phyloP scores from a whole-genome alignment of 164 flowering plant species.

The Pachysandra terminalis region DNA sequence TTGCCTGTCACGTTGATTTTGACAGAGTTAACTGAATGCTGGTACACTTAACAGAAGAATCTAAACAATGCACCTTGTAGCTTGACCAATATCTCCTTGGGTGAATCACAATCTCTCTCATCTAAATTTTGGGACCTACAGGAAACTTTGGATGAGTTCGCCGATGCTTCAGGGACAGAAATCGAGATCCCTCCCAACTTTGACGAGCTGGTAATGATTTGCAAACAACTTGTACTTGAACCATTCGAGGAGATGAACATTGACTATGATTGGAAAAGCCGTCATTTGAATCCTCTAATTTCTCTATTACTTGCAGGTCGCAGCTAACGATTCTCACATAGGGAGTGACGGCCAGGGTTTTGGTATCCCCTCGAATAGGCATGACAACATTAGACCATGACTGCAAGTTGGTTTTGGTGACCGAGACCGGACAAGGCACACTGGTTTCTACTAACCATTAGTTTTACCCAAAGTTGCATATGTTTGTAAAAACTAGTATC shows the following conservation, averaged over 20 bases:
- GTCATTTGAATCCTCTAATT: too few relatives aligned
- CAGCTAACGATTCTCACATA: background rate
- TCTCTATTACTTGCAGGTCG: slow-evolving; percentile 3
- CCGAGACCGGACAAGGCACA: background rate
- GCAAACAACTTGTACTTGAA: background rate
- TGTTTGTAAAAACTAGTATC: slow-evolving; percentile 7
- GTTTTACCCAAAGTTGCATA: background rate
- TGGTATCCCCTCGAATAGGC: slow-evolving; percentile 4
- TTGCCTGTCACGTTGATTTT: background rate
- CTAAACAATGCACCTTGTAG: slow-evolving; percentile 1
- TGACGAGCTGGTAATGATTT: slow-evolving; percentile 24
- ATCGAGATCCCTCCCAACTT: slow-evolving; percentile 33
- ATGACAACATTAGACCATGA: background rate
- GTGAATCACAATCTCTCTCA: slow-evolving; percentile 10
- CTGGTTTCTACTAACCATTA: slow-evolving; percentile 13
- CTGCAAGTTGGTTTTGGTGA: too few relatives aligned
- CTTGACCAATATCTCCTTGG: slow-evolving; percentile 1
- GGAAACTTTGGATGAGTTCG: slow-evolving; percentile 37
- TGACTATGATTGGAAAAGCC: too few relatives aligned
- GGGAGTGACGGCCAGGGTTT: slow-evolving; percentile 8
- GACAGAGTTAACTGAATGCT: background rate
- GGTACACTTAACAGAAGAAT: background rate
- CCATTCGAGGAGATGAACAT: background rate
- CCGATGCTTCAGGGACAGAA: slow-evolving; percentile 36
- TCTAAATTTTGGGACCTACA: slow-evolving; percentile 27